These are phyloP conservation scores for Xylariaceae sp. DNA, from an alignment of 2,329 filamentous ascomycete species.

Conservation along the genomic window DNA sequence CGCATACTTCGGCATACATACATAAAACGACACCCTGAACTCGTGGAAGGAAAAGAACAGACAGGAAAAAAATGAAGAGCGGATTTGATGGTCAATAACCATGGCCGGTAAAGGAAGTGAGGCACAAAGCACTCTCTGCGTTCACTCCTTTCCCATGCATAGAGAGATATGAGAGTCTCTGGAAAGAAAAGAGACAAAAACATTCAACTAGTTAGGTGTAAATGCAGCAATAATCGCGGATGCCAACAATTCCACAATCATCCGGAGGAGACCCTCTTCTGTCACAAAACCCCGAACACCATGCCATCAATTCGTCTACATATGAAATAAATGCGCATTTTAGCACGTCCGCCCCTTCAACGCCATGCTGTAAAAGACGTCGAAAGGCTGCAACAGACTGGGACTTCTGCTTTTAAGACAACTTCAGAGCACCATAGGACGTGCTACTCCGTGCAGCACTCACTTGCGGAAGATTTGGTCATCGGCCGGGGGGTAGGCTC, in stretches of 20 bases:
- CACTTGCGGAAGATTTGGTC: constrained; percentile 18
- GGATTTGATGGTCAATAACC: neutral
- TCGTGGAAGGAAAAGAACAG: neutral
- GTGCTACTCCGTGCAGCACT: constrained; percentile 1
- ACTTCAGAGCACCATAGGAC: neutral
- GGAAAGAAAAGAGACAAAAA: neutral
- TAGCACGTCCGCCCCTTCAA: constrained; percentile 23
- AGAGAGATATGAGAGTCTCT: neutral
- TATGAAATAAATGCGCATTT: constrained; percentile 27
- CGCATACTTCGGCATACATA: constrained; percentile 10
- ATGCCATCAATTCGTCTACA: constrained; percentile 24
- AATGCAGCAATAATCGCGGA: constrained; percentile 8
- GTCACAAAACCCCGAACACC: constrained; percentile 23
- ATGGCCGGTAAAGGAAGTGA: neutral
- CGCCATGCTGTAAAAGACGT: constrained; percentile 28
- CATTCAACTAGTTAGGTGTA: constrained; percentile 1
- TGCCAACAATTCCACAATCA: constrained; percentile 1
- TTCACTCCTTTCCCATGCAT: constrained; percentile 2
- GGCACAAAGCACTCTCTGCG: neutral
- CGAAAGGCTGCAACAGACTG: constrained; percentile 12
- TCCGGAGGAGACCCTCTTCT: neutral
- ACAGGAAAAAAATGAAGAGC: neutral
- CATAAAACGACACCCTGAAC: neutral
- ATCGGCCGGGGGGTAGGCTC: constrained; percentile 41
- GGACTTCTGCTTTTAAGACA: neutral